These are phyloP conservation scores for Beauveria medogensis DNA, from an alignment of 2,329 filamentous ascomycete genomes.

Conservation along the genomic window DNA sequence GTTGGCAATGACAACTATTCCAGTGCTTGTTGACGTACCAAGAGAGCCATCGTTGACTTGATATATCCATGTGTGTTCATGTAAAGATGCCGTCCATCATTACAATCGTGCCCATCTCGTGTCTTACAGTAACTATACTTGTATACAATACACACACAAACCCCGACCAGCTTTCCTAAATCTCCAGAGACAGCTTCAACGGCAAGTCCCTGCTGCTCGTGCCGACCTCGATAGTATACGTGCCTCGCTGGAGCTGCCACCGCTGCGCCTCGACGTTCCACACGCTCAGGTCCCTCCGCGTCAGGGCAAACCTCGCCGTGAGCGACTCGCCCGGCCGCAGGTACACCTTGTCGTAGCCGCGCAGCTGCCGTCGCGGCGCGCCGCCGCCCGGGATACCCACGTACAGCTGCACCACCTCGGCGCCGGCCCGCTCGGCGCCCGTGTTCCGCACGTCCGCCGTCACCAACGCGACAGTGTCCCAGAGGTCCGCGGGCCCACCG, in stretches of 20 bases:
- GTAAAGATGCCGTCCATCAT: no score
- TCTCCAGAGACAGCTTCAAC: constrained; percentile 29
- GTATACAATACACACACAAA: no score
- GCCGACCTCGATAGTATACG: constrained; percentile 38
- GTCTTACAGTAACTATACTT: no score
- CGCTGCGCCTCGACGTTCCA: constrained; percentile 56
- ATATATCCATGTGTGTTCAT: no score
- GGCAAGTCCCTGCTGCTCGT: constrained; percentile 38
- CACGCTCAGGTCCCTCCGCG: constrained; percentile 55
- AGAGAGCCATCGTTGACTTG: no score
- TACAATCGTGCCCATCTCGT: no score
- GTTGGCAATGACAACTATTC: no score
- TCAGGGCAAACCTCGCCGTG: constrained; percentile 44
- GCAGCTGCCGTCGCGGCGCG: constrained; percentile 48
- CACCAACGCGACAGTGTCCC: constrained; percentile 35
- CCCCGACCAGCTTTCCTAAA: constrained; percentile 17
- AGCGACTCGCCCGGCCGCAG: constrained; percentile 37
- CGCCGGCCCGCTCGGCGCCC: constrained; percentile 30
- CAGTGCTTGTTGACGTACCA: no score
- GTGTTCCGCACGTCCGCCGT: constrained; percentile 33
- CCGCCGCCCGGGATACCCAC: constrained; percentile 39
- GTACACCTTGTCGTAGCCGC: constrained; percentile 56
- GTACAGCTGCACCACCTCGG: constrained; percentile 43
- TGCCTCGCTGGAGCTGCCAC: constrained; percentile 45
- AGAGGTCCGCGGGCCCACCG: constrained; percentile 40